Evolutionary conservation across 805 yeast genomes (phyloP), one percentile per base, ranked within the genome.

Genomic region (Saturnispora sanitii): DNA sequence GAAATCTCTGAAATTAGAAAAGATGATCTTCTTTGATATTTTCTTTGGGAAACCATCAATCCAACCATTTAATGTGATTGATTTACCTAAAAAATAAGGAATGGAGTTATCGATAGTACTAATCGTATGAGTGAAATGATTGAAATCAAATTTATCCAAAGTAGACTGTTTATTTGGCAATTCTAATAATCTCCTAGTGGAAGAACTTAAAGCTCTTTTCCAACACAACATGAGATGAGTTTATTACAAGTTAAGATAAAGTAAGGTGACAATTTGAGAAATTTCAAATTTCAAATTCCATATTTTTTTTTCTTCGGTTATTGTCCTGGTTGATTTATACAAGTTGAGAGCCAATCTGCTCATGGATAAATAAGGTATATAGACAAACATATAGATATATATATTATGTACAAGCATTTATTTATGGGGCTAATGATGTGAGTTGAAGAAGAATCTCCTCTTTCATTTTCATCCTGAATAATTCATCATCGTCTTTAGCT

Each of bases 11-110:
- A 90, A 60, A 21, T 71, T 74, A 2, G 82, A 92, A 65, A 92
- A 90, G 1, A 75, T 68, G 37, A 84, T 64, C 9, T 61, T 61
- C 39, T 75, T 77, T 3, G 90, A 78, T 40, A 83, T 64, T 40
- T 76, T 75, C 40, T 80, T 70, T 0, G 95, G 92, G 48, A 79
- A 78, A 18, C 72, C 66, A 52, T 85, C 77, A 15, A 90, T 71
- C 86, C 96, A 92, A 0, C 98, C 97, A 47, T 84, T 75, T 6
- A 90, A 48, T 0, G 70, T 66, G 2, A 81, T 71, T 12, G 57
- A 49, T 9, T 48, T 18, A 11, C 45, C 40, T 6, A 53, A 16
- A 11, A 47, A 31, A 3, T 32, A 15, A 2, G 35, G 35, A 15
- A 46, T 23, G 3, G 40, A 20, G 2, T 25, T 11, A 17, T 52